phyloP scores from a whole-genome alignment of 768 basidiomycete genomes.

The Dioszegia aurantiaca region DNA sequence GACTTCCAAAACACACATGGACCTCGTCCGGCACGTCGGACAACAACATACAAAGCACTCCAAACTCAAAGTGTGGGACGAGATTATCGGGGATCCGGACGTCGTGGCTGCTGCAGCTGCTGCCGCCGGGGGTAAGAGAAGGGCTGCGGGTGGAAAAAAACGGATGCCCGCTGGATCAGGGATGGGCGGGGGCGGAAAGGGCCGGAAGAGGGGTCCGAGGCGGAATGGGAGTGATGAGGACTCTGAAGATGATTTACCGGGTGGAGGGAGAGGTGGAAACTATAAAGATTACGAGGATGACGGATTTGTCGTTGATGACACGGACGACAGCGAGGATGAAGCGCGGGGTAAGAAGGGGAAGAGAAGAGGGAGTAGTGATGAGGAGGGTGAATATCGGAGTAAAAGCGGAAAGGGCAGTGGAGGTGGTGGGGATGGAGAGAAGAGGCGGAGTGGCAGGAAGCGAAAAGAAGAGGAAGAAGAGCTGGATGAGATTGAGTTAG shows the following conservation, averaged over 20 bases:
- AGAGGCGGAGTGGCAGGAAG: conserved; percentile 16
- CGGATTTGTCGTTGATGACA: conserved; percentile 47
- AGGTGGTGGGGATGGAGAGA: conserved; percentile 23
- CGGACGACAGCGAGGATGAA: conserved; percentile 34
- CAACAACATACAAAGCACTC: conserved; percentile 46
- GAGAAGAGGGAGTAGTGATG: conserved; percentile 18
- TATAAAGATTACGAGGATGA: conserved; percentile 46
- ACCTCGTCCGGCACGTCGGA: conserved; percentile 40
- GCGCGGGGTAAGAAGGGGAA: conserved; percentile 20
- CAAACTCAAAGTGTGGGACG: conserved; percentile 39
- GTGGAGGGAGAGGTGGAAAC: conserved; percentile 6
- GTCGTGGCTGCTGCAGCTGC: conserved; percentile 21
- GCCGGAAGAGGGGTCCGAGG: conserved; percentile 11
- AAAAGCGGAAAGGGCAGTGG: conserved; percentile 1
- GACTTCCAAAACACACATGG: conserved; percentile 41
- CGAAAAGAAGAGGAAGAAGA: conserved; percentile 25
- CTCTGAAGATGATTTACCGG: conserved; percentile 19
- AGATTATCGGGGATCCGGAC: conserved; percentile 21
- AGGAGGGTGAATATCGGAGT: conserved; percentile 13
- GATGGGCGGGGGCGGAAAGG: conserved; percentile 20
- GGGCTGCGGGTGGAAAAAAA: conserved; percentile 6
- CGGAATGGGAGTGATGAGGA: conserved; percentile 16
- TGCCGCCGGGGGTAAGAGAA: conserved; percentile 14
- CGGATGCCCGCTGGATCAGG: conserved; percentile 13
- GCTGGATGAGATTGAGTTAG: conserved; percentile 45